phyloP scores from a whole-genome alignment of 2,329 filamentous ascomycete species.

The Aspergillus quadrilineatus region DNA sequence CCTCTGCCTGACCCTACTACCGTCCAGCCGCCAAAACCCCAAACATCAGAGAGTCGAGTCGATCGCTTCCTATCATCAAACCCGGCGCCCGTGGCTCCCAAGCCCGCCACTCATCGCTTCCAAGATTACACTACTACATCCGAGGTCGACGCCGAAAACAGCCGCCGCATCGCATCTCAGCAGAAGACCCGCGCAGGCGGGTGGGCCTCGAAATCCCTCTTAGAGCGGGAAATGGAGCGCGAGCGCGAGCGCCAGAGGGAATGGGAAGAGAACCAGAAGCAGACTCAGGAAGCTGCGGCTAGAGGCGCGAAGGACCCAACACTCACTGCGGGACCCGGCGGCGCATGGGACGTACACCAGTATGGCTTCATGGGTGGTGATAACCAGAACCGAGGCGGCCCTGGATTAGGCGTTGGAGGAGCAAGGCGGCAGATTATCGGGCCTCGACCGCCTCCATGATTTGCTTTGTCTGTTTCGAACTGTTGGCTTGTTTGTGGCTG shows the following conservation, averaged over 20 bases:
- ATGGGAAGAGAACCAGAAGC: slow-evolving; percentile 62
- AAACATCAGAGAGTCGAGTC: slow-evolving; percentile 46
- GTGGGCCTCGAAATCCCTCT: slow-evolving; percentile 62
- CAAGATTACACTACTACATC: slow-evolving; percentile 52
- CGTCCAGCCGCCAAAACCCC: slow-evolving; percentile 29
- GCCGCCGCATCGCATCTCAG: slow-evolving; percentile 55
- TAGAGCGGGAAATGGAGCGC: slow-evolving; percentile 67
- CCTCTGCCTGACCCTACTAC: slow-evolving; percentile 50
- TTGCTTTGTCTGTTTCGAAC: neutral
- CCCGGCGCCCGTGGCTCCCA: slow-evolving; percentile 47
- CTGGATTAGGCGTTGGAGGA: slow-evolving; percentile 54
- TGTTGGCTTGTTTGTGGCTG: neutral
- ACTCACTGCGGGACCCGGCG: slow-evolving; percentile 49
- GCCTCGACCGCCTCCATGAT: slow-evolving; percentile 52
- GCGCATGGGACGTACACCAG: slow-evolving; percentile 63
- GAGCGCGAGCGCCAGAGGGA: slow-evolving; percentile 64
- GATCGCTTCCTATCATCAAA: slow-evolving; percentile 58
- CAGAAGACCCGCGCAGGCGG: slow-evolving; percentile 59
- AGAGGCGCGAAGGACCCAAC: slow-evolving; percentile 42
- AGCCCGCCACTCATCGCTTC: slow-evolving; percentile 41
- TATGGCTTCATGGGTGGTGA: slow-evolving; percentile 65
- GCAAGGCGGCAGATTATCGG: slow-evolving; percentile 62
- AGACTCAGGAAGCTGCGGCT: slow-evolving; percentile 47
- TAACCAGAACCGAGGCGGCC: slow-evolving; percentile 57
- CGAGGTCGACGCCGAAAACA: slow-evolving; percentile 58